phyloP scores from a whole-genome alignment of 2,329 filamentous ascomycete genomes.

The Raffaelea albimanens region DNA sequence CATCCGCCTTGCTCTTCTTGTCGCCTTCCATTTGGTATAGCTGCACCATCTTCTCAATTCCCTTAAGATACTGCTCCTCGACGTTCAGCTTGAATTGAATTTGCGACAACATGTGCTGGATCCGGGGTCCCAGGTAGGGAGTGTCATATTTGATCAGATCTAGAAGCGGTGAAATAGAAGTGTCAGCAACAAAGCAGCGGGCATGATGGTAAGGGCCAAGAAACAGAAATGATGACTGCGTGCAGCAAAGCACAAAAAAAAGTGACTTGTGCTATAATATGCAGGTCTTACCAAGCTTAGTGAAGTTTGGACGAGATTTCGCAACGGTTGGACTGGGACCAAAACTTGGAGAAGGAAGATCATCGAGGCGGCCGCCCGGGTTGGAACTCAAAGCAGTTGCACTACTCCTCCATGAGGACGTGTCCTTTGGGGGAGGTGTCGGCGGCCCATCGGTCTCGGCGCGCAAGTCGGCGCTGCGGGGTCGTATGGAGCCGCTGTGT shows the following conservation, averaged over 20 bases:
- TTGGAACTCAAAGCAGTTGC: too few species aligned
- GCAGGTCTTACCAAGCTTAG: slow-evolving; percentile 70
- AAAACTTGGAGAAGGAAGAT: slow-evolving; percentile 23
- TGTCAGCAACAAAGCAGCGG: not conserved
- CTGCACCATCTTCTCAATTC: slow-evolving; percentile 98
- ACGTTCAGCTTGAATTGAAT: slow-evolving; percentile 98
- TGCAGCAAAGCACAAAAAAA: not conserved
- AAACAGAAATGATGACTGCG: not conserved
- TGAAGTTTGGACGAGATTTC: slow-evolving; percentile 80
- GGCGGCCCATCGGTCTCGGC: slow-evolving; percentile 40
- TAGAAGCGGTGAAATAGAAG: slow-evolving; percentile 25
- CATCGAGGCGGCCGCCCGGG: too few species aligned
- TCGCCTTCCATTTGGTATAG: slow-evolving; percentile 96
- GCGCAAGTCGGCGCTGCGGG: slow-evolving; percentile 35
- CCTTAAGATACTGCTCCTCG: slow-evolving; percentile 97
- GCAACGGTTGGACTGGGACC: slow-evolving; percentile 33
- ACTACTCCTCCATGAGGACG: slow-evolving; percentile 41
- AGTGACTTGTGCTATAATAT: not conserved
- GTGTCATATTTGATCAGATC: slow-evolving; percentile 99
- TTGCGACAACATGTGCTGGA: slow-evolving; percentile 97
- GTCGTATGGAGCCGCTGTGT: slow-evolving; percentile 26
- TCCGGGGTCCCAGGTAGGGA: slow-evolving; percentile 86
- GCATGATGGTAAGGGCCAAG: not conserved
- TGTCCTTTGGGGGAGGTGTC: slow-evolving; percentile 66
- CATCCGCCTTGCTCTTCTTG: slow-evolving; percentile 88